Evolutionary conservation across 768 basidiomycete species (phyloP), one percentile per base, ranked within the genome.

Genomic region (Arthromyces matolae): DNA sequence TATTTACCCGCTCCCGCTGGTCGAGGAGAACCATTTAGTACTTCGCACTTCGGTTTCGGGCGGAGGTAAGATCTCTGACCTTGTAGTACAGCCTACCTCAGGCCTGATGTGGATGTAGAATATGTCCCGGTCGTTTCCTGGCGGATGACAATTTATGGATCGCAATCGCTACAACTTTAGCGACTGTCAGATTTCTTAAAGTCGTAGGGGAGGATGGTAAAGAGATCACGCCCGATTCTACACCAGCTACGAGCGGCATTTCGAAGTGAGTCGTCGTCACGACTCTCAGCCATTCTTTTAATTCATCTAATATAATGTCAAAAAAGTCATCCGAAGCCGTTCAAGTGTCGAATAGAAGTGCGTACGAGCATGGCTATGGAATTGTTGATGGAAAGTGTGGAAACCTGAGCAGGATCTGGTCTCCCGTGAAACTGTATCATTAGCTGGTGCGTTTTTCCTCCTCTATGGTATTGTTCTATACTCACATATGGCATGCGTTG

Each of bases 51-150:
- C 27, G 53, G 53, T 9, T 54, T 54, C 35, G 53, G 53, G 8
- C 53, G 53, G 5, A 42, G 53, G 53, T 51, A 14, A 8, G 22
- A 16, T 24, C 16, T 27, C 2, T 13, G n/a, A n/a, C n/a, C n/a
- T n/a, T n/a, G n/a, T n/a, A n/a, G n/a, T n/a, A n/a, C n/a, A n/a
- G n/a, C n/a, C n/a, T n/a, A n/a, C n/a, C n/a, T n/a, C n/a, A n/a
- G n/a, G n/a, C n/a, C n/a, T n/a, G n/a, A n/a, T n/a, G n/a, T n/a
- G n/a, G n/a, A 27, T 16, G 19, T 16, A 57, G 53, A 23, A 35
- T 63, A 6, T 71, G 70, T 45, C 64, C 70, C n/a, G 76, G 73
- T 5, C 52, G 62, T 23, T 45, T 70, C 35, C 54, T 77, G 27
- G 74, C 71, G 3, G 71, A 74, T 23, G 60, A 66, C 5, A 71